Evolutionary conservation across 2,329 filamentous ascomycete species (phyloP).

Genomic region (Aspergillus piperis): DNA sequence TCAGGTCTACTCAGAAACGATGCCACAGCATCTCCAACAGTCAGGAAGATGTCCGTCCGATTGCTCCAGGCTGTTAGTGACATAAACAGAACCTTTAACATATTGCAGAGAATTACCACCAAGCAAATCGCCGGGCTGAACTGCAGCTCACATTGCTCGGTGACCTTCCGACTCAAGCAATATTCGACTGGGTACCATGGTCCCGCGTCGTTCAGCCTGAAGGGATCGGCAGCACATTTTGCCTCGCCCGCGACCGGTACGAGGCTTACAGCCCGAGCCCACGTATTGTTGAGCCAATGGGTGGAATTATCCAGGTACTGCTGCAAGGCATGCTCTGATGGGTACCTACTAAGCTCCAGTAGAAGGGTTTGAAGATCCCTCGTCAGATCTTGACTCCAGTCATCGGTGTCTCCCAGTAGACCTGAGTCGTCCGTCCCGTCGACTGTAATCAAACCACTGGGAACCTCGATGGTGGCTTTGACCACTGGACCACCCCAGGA

Average conservation of each 20-base stretch:
- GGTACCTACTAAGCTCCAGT: not conserved
- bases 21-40: conserved; percentile 30
- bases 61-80: conserved; percentile 9
- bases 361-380: not conserved
- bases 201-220: too few species aligned
- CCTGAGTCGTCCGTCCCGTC: not conserved
- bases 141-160: conserved; percentile 16
- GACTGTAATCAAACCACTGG: not conserved
- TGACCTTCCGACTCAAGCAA: conserved; percentile 1
- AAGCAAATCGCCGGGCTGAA: conserved; percentile 16
- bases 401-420: not conserved
- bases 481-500: not conserved
- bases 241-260: not conserved
- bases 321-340: not conserved
- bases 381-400: too few species aligned
- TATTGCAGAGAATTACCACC: conserved; percentile 10
- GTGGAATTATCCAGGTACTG: not conserved
- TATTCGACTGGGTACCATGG: not conserved
- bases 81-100: conserved; percentile 20
- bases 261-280: not conserved
- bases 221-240: not conserved
- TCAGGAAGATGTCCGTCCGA: conserved; percentile 17
- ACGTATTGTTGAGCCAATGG: not conserved
- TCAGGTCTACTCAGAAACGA: conserved; percentile 26
- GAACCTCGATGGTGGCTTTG: not conserved